Evolutionary conservation across 345 rosid species (phyloP), one percentile per base, ranked within the genome.

Genomic region (Salix koriyanagi): DNA sequence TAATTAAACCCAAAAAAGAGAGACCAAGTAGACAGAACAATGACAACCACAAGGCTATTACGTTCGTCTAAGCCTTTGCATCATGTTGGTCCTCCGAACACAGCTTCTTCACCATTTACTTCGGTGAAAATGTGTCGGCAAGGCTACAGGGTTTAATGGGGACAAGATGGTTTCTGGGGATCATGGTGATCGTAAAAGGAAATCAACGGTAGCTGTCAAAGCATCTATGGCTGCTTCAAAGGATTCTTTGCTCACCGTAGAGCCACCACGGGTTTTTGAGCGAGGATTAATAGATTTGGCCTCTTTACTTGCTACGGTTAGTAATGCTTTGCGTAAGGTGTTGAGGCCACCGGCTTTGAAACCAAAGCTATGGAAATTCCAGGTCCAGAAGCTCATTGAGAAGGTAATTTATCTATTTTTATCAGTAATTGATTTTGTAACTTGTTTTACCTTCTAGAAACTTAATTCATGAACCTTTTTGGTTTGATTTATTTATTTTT

Each of bases 21-120:
- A 15, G 4, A 46, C 50, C 50, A 4, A 2, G 50, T 46, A 7
- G 23, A 9, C 30, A 68, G 39, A 60, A 75, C 32, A 56, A 80
- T 88, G 91, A 81, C 89, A 28, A 79, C 85, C 74, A 69, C 88
- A 54, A 85, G 86, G 71, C 36, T 87, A 68, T 41, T 83, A 48
- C 82, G 80, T 34, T 32, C 81, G 10, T 70, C 82, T 48, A 62
- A 28, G 71, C 80, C 77, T 41, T 58, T 70, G 65, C n/a, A 60
- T 18, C 67, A 46, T 5, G 28, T n/a, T 18, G 61, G 32, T 67
- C 61, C 82, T 64, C 25, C 84, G 28, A 16, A 79, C 44, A 18
- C 79, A 16, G 28, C 70, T 70, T 65, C 85, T 48, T 62, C 87
- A 0, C 42, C 79, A 3, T 28, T 72, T 46, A 39, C 66, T 2